Base-by-base conservation (phyloP, 345 rosid genomes). In the Eucalyptus cloeziana region DNA sequence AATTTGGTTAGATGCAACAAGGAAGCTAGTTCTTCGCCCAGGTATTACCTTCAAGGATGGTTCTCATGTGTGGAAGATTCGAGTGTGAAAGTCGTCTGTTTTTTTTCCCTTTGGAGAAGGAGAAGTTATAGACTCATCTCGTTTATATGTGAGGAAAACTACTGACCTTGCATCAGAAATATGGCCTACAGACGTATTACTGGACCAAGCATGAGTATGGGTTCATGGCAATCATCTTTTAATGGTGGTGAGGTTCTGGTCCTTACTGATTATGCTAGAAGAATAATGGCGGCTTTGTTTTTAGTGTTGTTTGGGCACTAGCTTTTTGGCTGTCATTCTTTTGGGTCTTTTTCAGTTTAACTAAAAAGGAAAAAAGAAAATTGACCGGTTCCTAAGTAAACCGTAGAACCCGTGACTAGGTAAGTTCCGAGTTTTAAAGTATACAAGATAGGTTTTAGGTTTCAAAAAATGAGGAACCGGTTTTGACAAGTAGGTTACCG, bases 1-100 rank as follows among this genome's bases (percentile, higher is more conserved):
- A 98, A 99, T 97, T 94, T 91, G 97, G 88, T 91, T 98, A 91
- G 99, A 98, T 95, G 99, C 99, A 89, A 98, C 99, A 86, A 93
- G 99, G 90, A 96, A 94, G 91, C 95, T 96, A 90, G 94, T 96
- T 56, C 99, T 99, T 89, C 97, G 98, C 91, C 96, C 88, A 94
- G 98, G 99, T 97, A 94, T 90, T 56, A 60, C 88, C 54, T 62
- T 44, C 19, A 30, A 21, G 47, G 87, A 49, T 86, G 50, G 51
- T 40, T 80, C 21, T 14, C 30, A 51, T 54, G 43, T 45, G 40
- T 40, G 45, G 49, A 86, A 71, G 69, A 54, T 52, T 52, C 1
- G 5, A 85, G 86, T 25, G 86, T 85, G 47, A 25, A 51, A 43
- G 24, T 22, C 27, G 33, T 47, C 52, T 47, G 22, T 85, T 24